Base-by-base conservation (phyloP, 2,329 filamentous ascomycete genomes). In the Epichloe festucae region DNA sequence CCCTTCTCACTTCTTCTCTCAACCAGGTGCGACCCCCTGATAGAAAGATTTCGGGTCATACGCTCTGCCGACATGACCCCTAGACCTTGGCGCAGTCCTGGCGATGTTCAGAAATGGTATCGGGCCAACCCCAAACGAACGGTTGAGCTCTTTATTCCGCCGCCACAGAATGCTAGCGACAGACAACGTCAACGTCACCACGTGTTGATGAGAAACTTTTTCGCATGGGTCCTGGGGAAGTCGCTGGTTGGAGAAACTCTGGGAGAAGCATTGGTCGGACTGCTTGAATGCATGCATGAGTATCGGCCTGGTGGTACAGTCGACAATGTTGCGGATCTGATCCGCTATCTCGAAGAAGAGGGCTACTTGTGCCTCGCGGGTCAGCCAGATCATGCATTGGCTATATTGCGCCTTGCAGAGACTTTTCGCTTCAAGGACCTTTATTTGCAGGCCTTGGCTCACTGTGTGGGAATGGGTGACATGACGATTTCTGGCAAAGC, bases 401-500 rank as follows among this genome's bases (percentile, higher is more conserved):
- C 82, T 0, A 70, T 83, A 44, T 67, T 91, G 12, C 77, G 77
- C 48, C 74, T 89, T 43, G 81, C 85, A 2, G 87, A 91, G 60
- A 70, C 74, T 21, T 83, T 82, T 56, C 75, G 78, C 49, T 65
- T 85, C 27, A 72, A 71, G 50, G 74, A 80, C n/a, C 66, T 87
- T 12, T 91, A 87, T 72, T 75, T 82, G 11, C 77, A 87, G 59
- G 82, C 87, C 0, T 89, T 90, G 65, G 75, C 78, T 14, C 87
- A 93, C 60, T 89, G 86, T 61, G 83, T 85, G 38, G 87, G 87
- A 43, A 89, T 91, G 86, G 78, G 77, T 54, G 78, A 85, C 19
- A 70, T 71, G 27, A 10, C 8, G 27, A 55, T 90, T 5, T 69
- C 73, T 41, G 60, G 67, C 5, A 78, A 75, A 56, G 63, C 74